These are phyloP conservation scores for Microcera coccophila DNA, from an alignment of 2,329 filamentous ascomycete species.

Conservation along the genomic window DNA sequence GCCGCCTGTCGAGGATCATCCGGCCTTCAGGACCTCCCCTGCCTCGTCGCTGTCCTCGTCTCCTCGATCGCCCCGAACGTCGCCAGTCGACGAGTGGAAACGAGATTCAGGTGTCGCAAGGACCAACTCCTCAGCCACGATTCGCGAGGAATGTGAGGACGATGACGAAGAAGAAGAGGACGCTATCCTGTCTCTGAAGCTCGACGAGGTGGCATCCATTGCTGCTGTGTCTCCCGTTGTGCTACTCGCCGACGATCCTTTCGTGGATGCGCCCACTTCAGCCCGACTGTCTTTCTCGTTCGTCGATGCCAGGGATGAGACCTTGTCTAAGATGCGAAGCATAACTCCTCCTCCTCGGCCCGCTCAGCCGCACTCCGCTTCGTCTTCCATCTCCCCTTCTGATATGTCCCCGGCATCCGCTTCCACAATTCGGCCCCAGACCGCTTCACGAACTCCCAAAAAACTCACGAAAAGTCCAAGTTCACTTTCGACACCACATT, in stretches of 20 bases:
- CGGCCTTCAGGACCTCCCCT: conserved; percentile 41
- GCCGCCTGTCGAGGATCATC: conserved; percentile 51
- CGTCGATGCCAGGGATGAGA: background rate
- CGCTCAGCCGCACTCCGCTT: background rate
- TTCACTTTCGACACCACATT: conserved; percentile 23
- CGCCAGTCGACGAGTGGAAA: conserved; percentile 42
- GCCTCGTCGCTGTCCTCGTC: conserved; percentile 9
- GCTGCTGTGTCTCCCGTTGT: background rate
- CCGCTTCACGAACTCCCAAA: conserved; percentile 11
- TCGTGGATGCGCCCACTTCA: conserved; percentile 2
- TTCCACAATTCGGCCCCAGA: background rate
- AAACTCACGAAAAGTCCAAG: conserved; percentile 28
- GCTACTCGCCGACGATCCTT: background rate
- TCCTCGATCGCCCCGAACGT: conserved; percentile 19
- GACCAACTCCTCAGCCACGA: conserved; percentile 34
- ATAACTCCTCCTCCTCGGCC: background rate
- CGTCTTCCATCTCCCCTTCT: background rate
- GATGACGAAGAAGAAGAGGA: conserved; percentile 38
- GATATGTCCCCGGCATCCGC: background rate
- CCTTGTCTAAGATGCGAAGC: background rate
- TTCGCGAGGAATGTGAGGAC: background rate
- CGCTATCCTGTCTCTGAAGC: conserved; percentile 13
- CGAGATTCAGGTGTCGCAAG: conserved; percentile 54
- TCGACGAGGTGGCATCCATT: conserved; percentile 1
- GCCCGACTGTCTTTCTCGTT: background rate